Conservation (phyloP, 495 filamentous ascomycete genomes). For the Aspergillus bertholletiae region DNA sequence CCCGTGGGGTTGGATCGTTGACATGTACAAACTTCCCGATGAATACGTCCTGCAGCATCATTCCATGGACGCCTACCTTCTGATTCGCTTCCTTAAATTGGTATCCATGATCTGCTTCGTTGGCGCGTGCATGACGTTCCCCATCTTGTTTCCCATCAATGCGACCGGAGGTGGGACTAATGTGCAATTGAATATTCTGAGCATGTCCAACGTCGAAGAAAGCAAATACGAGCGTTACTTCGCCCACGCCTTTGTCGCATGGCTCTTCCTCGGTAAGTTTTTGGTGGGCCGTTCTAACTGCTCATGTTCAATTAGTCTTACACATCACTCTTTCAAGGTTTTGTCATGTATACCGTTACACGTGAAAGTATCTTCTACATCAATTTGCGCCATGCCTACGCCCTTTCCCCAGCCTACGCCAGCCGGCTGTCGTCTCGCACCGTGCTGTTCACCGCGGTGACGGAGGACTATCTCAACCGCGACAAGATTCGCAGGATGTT, state of each 20-base stretch:
- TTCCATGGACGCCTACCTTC: constrained; percentile 84
- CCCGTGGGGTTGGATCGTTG: constrained; percentile 68
- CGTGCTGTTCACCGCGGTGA: constrained; percentile 87
- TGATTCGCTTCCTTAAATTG: constrained; percentile 80
- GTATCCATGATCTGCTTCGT: constrained; percentile 69
- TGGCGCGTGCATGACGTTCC: constrained; percentile 78
- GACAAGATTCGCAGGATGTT: constrained; percentile 75
- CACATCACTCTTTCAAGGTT: constrained; percentile 38
- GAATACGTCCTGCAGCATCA: constrained; percentile 83
- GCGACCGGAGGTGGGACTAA: constrained; percentile 61
- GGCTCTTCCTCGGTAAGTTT: constrained; percentile 66
- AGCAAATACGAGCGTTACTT: constrained; percentile 60
- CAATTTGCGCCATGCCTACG: constrained; percentile 92
- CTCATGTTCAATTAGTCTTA: constrained; percentile 3
- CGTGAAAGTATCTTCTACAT: constrained; percentile 92
- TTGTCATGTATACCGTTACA: constrained; percentile 85
- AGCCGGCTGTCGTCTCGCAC: constrained; percentile 90
- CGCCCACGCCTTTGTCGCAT: constrained; percentile 69
- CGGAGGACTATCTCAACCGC: constrained; percentile 67
- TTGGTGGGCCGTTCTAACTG: not conserved
- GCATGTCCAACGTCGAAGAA: constrained; percentile 65
- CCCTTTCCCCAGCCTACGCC: constrained; percentile 82
- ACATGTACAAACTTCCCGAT: constrained; percentile 78
- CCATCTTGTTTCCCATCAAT: constrained; percentile 83
- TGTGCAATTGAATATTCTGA: constrained; percentile 73